phyloP scores from a whole-genome alignment of 805 yeast genomes.

The Yamadazyma phyllophila region DNA sequence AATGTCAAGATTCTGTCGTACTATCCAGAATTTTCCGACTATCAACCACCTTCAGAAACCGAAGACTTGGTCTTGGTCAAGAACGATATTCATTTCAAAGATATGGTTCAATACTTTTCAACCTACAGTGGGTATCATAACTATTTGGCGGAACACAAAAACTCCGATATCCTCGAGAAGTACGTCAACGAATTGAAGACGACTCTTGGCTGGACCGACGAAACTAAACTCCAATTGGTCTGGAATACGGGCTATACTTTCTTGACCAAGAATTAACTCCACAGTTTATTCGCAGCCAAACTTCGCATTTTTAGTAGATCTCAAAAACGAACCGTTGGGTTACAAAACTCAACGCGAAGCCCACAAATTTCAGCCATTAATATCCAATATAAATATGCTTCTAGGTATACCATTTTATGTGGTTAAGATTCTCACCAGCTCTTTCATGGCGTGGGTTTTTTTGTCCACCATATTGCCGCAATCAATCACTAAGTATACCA shows the following conservation, averaged over 20 bases:
- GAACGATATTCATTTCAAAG: conserved; percentile 41
- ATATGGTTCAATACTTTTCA: conserved; percentile 50
- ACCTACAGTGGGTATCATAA: conserved; percentile 72
- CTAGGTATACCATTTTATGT: conserved; percentile 9
- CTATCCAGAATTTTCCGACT: conserved; percentile 17
- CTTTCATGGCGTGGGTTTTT: conserved; percentile 37
- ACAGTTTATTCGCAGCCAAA: neutral
- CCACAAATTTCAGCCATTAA: neutral
- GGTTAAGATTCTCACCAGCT: conserved; percentile 8
- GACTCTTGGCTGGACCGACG: conserved; percentile 46
- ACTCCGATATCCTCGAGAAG: conserved; percentile 33
- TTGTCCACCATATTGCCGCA: conserved; percentile 43
- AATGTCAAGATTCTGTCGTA: conserved; percentile 34
- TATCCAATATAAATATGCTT: conserved; percentile 4
- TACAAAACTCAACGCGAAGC: conserved; percentile 2
- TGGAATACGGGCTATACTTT: conserved; percentile 55
- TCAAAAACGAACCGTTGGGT: neutral
- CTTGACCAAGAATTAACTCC: conserved; percentile 29
- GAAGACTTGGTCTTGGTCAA: conserved; percentile 32
- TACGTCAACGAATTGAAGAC: conserved; percentile 34
- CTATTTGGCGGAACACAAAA: conserved; percentile 43
- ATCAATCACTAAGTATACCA: conserved; percentile 25
- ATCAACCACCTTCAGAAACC: conserved; percentile 13
- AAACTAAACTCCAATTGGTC: conserved; percentile 40
- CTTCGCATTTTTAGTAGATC: neutral